Evolutionary conservation across 1,139 yeast genomes (phyloP).

Genomic region (Wickerhamomyces sp.): DNA sequence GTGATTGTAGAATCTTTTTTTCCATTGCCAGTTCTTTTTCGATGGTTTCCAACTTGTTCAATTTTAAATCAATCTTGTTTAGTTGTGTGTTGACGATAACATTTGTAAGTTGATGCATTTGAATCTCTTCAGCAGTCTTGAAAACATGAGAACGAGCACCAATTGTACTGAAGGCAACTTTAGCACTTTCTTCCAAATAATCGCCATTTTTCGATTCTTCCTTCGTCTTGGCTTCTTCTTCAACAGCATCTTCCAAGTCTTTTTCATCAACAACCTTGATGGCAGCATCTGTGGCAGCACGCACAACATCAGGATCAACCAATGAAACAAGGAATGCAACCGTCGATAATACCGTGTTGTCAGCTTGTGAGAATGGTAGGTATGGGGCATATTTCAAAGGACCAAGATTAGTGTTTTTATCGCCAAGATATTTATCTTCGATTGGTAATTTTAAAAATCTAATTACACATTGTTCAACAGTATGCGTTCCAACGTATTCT

Average conservation of each 20-base stretch:
- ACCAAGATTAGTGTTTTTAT: constrained; percentile 46
- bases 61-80: constrained; percentile 70
- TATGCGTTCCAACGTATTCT: constrained; percentile 53
- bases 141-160: constrained; percentile 84
- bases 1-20: constrained; percentile 64
- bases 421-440: constrained; percentile 65
- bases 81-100: constrained; percentile 67
- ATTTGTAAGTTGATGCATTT: constrained; percentile 56
- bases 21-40: constrained; percentile 80
- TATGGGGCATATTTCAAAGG: constrained; percentile 81
- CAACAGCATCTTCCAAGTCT: constrained; percentile 19
- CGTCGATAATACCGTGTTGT: constrained; percentile 90
- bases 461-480: constrained; percentile 78
- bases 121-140: constrained; percentile 78
- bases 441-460: constrained; percentile 78
- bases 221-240: constrained; percentile 12
- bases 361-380: constrained; percentile 78
- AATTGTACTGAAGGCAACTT: constrained; percentile 55
- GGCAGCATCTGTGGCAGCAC: constrained; percentile 72
- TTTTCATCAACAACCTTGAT: constrained; percentile 50
- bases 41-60: constrained; percentile 61
- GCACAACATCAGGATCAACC: constrained; percentile 83
- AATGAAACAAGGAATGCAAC: constrained; percentile 80
- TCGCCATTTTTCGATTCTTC: constrained; percentile 9
- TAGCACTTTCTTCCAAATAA: constrained; percentile 42